Conservation (phyloP, 495 filamentous ascomycete species). For the Penicillium mononematosum region DNA sequence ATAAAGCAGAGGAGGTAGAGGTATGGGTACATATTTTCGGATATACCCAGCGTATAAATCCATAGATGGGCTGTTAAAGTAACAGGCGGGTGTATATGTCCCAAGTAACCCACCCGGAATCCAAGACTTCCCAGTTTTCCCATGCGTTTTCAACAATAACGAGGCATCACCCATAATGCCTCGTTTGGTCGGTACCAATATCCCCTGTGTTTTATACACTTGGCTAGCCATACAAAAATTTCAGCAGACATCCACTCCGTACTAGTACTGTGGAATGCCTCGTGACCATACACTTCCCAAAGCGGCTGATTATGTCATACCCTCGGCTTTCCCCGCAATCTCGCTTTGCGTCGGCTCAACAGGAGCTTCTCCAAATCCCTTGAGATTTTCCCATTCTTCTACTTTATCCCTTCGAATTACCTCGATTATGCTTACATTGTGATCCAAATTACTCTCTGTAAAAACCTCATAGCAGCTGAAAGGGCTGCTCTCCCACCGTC, state of each 20-base stretch:
- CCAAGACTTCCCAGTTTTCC: background rate
- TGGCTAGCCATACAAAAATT: background rate
- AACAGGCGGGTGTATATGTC: background rate
- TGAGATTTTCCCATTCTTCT: slow-evolving; percentile 10
- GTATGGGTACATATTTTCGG: background rate
- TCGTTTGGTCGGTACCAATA: background rate
- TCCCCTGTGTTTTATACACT: background rate
- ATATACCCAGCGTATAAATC: background rate
- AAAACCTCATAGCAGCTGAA: slow-evolving; percentile 11
- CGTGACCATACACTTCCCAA: slow-evolving; percentile 3
- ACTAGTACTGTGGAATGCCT: background rate
- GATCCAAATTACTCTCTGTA: slow-evolving; percentile 7
- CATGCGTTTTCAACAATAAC: background rate
- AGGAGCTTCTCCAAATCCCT: slow-evolving; percentile 13
- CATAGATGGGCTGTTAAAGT: background rate
- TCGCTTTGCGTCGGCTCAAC: slow-evolving; percentile 48
- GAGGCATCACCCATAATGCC: background rate
- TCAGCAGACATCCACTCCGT: background rate
- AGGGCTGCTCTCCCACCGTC: slow-evolving; percentile 16
- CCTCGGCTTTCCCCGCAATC: slow-evolving; percentile 39
- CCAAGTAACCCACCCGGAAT: background rate
- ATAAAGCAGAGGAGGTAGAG: background rate
- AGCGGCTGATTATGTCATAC: slow-evolving; percentile 24
- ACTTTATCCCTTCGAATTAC: slow-evolving; percentile 9
- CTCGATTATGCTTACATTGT: slow-evolving; percentile 23